phyloP scores from a whole-genome alignment of 148 eudicot species.

The Limonium bicolor region DNA sequence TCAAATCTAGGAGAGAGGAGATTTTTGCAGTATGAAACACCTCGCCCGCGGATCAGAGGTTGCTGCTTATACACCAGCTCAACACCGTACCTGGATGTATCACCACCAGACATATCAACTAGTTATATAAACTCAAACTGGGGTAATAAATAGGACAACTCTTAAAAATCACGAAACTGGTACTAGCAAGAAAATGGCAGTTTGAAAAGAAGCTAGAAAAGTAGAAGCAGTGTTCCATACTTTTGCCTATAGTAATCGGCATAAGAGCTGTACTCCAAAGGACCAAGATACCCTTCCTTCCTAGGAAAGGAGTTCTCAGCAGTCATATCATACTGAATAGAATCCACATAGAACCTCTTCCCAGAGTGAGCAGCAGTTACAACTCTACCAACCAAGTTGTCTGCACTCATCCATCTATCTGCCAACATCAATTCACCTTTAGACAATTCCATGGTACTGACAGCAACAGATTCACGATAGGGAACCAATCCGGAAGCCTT shows the following conservation, averaged over 20 bases:
- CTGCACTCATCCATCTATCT: slow-evolving; percentile 44
- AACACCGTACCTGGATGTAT: slow-evolving; percentile 93
- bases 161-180: slow-evolving; percentile 4
- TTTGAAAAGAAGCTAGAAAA: background rate
- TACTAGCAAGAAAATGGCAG: background rate
- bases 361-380: slow-evolving; percentile 99
- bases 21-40: slow-evolving; percentile 99
- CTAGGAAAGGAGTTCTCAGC: slow-evolving; percentile 94
- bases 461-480: slow-evolving; percentile 20
- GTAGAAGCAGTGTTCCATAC: slow-evolving; percentile 23
- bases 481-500: slow-evolving; percentile 91
- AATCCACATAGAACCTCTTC: slow-evolving; percentile 93
- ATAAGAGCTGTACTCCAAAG: slow-evolving; percentile 89
- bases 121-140: slow-evolving; percentile 31
- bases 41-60: slow-evolving; percentile 88
- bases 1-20: slow-evolving; percentile 97
- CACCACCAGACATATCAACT: slow-evolving; percentile 9
- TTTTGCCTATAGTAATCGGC: slow-evolving; percentile 93
- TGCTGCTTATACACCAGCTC: slow-evolving; percentile 72
- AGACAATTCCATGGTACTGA: slow-evolving; percentile 15
- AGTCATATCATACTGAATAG: slow-evolving; percentile 80
- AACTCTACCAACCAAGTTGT: slow-evolving; percentile 71
- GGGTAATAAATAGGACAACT: slow-evolving; percentile 19
- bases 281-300: slow-evolving; percentile 99
- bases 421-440: slow-evolving; percentile 71